Conservation (phyloP, 2,329 filamentous ascomycete genomes). For the Bipolaris zeicola region DNA sequence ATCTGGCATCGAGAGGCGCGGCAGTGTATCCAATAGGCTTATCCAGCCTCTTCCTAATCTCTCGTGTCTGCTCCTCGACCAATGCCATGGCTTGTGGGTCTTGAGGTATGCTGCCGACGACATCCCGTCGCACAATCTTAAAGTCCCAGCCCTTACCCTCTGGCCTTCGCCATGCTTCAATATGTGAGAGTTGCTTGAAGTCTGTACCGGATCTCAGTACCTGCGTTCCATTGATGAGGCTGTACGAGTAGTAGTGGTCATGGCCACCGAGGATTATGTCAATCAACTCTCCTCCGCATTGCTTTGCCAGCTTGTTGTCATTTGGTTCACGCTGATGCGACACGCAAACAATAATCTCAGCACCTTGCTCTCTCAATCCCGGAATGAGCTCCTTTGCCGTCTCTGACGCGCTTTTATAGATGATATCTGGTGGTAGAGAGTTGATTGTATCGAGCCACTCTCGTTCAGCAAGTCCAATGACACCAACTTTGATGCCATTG, state of each 20-base stretch:
- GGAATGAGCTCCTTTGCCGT: slow-evolving; percentile 79
- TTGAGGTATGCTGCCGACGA: slow-evolving; percentile 70
- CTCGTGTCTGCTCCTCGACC: slow-evolving; percentile 71
- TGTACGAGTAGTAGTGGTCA: slow-evolving; percentile 86
- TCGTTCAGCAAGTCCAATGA: slow-evolving; percentile 83
- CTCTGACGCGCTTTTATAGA: slow-evolving; percentile 78
- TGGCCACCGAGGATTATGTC: slow-evolving; percentile 89
- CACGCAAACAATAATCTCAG: slow-evolving; percentile 80
- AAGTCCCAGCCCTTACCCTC: slow-evolving; percentile 72
- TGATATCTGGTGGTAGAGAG: slow-evolving; percentile 76
- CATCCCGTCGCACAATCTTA: slow-evolving; percentile 74
- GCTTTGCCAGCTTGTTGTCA: slow-evolving; percentile 81
- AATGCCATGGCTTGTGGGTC: slow-evolving; percentile 66
- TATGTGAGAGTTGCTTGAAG: slow-evolving; percentile 89
- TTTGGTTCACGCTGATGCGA: slow-evolving; percentile 90
- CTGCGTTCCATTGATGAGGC: slow-evolving; percentile 77
- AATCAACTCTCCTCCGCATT: slow-evolving; percentile 71
- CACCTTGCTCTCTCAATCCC: slow-evolving; percentile 73
- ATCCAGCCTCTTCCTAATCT: slow-evolving; percentile 75
- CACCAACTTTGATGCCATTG: slow-evolving; percentile 83
- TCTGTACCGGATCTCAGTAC: slow-evolving; percentile 87
- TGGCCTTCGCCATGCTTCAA: slow-evolving; percentile 72
- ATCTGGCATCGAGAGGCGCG: slow-evolving; percentile 81
- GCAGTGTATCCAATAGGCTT: slow-evolving; percentile 82
- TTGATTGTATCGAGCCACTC: slow-evolving; percentile 93